Base-by-base conservation (phyloP, 1,284 basidiomycete species). In the Naganishia sp. region DNA sequence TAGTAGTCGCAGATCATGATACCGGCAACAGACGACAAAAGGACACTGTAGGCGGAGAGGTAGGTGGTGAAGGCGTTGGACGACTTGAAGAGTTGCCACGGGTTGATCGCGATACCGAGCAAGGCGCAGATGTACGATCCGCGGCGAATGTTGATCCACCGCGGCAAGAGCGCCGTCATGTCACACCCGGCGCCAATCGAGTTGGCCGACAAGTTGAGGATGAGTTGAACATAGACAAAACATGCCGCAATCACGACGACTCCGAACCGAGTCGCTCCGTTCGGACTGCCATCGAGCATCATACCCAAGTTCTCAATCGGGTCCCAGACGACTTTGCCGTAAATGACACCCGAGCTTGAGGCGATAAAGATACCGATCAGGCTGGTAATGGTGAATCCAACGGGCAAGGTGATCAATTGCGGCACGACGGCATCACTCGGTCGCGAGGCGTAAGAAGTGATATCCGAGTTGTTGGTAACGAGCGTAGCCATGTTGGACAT, bases 1-100 rank as follows among this genome's bases (percentile, higher is more conserved):
- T 87, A 94, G 80, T 92, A 93, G 75, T 94, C 89, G 21, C 84
- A 86, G 71, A 90, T 86, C 87, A 90, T 89, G n/a, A 90, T 89
- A 13, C 89, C 89, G 25, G 86, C 87, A 71, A 92, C 88, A 28
- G 89, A 90, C 55, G 87, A 89, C 42, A 91, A 79, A 81, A 90
- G 90, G 65, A 91, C 88, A 28, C 88, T 88, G 66, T 74, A 72
- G 1, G 89, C 88, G 15, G 88, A 89, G 18, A 94, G 85, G 78
- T 94, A 94, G 42, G 87, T 88, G 18, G 88, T 87, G 80, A 94
- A 93, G 68, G 82, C 85, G 74, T 87, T 90, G 75, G 86, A 88
- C 69, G 82, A 85, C 75, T 87, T 87, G 71, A 91, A 83, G 36
- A 93, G 81, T 72, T 90, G 86, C 90, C 91, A 94, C 1, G 90